phyloP scores from a whole-genome alignment of 2,329 filamentous ascomycete genomes.

The Exophiala aquamarina region DNA sequence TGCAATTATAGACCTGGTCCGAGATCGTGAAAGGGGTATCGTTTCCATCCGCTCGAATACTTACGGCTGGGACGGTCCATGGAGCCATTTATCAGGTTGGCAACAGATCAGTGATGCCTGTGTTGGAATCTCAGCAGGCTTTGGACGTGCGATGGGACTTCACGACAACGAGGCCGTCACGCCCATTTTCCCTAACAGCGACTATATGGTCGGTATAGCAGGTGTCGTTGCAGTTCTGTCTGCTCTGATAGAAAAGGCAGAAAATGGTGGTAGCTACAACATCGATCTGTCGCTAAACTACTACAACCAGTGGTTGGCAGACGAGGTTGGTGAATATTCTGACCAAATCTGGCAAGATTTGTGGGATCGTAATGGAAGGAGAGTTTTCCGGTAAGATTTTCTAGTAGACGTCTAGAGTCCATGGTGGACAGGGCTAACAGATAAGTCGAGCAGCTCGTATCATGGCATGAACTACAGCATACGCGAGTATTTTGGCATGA shows the following conservation, averaged over 20 bases:
- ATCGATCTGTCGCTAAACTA: conserved; percentile 29
- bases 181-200: conserved; percentile 53
- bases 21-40: conserved; percentile 43
- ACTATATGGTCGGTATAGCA: conserved; percentile 67
- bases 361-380: conserved; percentile 46
- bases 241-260: conserved; percentile 46
- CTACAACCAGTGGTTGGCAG: conserved; percentile 45
- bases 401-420: no score
- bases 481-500: no score
- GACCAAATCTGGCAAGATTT: conserved; percentile 49
- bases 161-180: conserved; percentile 37
- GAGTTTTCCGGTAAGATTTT: conserved; percentile 48
- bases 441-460: no score
- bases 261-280: conserved; percentile 43
- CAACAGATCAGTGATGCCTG: conserved; percentile 52
- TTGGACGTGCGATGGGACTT: conserved; percentile 36
- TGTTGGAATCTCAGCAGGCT: conserved; percentile 39
- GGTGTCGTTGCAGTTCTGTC: no score
- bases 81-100: conserved; percentile 49
- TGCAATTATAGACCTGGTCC: conserved; percentile 42
- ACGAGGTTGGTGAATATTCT: conserved; percentile 41
- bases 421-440: no score
- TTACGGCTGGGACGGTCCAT: conserved; percentile 51
- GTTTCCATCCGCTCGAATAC: conserved; percentile 54
- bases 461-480: no score